Percentiles rank a stretch among this genome's conserved stretches.
phyloP scores from a whole-genome alignment of 129 eudicot species.

The Rutidosis leptorrhynchoides region DNA sequence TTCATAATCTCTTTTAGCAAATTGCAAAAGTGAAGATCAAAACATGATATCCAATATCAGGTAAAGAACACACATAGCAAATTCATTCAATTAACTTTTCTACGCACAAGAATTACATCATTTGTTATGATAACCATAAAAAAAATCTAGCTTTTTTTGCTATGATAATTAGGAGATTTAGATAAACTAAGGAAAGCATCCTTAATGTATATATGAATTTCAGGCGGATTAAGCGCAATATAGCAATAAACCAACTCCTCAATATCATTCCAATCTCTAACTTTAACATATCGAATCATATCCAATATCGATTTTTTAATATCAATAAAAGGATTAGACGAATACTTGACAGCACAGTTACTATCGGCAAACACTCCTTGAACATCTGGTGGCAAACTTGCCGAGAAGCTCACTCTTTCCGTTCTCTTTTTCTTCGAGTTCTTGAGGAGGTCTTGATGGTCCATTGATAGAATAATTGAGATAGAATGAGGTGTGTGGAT shows the following conservation, averaged over 20 bases:
- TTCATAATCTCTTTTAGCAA: too few species aligned
- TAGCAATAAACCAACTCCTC: slow-evolving; percentile 80
- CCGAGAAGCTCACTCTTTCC: slow-evolving; percentile 64
- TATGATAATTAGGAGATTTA: background rate
- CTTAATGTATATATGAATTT: slow-evolving; percentile 45
- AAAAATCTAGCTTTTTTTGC: background rate
- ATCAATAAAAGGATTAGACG: slow-evolving; percentile 47
- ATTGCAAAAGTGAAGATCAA: too few species aligned
- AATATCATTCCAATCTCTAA: slow-evolving; percentile 58
- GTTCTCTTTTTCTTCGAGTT: slow-evolving; percentile 32
- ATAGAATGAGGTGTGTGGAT: slow-evolving; percentile 16
- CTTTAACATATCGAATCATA: slow-evolving; percentile 43
- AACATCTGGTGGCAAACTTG: slow-evolving; percentile 67
- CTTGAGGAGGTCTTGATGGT: slow-evolving; percentile 21
- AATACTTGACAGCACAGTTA: slow-evolving; percentile 58
- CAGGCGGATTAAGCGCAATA: slow-evolving; percentile 59
- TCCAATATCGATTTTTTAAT: slow-evolving; percentile 54
- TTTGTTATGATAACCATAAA: too few species aligned
- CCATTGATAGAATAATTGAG: slow-evolving; percentile 17
- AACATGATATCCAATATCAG: too few species aligned
- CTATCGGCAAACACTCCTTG: slow-evolving; percentile 50
- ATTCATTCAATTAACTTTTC: too few species aligned
- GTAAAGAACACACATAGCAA: too few species aligned
- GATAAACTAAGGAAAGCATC: slow-evolving; percentile 67
- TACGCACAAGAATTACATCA: too few species aligned